Percentiles rank a stretch among this genome's conserved stretches.
phyloP scores from a whole-genome alignment of 2,329 filamentous ascomycete genomes.

The Trichocomaceae sp. region DNA sequence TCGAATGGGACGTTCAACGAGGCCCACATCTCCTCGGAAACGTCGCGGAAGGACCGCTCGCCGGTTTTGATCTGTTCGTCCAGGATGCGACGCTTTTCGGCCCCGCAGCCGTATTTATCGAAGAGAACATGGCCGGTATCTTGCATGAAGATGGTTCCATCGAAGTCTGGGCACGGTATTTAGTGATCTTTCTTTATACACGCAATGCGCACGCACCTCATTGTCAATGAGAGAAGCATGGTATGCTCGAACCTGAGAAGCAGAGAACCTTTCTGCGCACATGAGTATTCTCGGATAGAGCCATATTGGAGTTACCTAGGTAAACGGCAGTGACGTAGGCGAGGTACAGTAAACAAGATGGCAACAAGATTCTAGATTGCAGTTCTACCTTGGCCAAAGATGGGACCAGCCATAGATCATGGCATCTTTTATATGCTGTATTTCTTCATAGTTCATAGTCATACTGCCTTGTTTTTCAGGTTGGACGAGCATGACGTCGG shows the following conservation, averaged over 20 bases:
- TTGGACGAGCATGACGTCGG: slow-evolving; percentile 1
- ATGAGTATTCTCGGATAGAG: neutral
- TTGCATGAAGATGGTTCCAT: slow-evolving; percentile 67
- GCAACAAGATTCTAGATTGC: no score
- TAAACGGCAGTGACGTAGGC: no score
- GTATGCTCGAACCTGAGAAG: slow-evolving; percentile 3
- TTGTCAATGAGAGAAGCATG: no score
- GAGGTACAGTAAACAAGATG: no score
- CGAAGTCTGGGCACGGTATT: slow-evolving; percentile 50
- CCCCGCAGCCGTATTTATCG: slow-evolving; percentile 58
- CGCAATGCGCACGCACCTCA: no score
- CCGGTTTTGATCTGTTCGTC: slow-evolving; percentile 60
- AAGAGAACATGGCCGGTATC: slow-evolving; percentile 64
- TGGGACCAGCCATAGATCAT: no score
- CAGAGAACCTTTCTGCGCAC: slow-evolving; percentile 8
- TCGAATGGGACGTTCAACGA: slow-evolving; percentile 61
- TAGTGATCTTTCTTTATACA: neutral
- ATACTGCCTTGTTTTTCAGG: neutral
- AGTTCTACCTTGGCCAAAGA: no score
- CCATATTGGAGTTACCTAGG: no score
- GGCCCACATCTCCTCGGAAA: slow-evolving; percentile 67
- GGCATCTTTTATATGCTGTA: no score
- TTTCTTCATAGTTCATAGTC: no score
- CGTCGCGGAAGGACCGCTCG: slow-evolving; percentile 60
- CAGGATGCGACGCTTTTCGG: slow-evolving; percentile 48